Base-by-base conservation (phyloP, 1,284 basidiomycete genomes). In the Austroboletus niveus region DNA sequence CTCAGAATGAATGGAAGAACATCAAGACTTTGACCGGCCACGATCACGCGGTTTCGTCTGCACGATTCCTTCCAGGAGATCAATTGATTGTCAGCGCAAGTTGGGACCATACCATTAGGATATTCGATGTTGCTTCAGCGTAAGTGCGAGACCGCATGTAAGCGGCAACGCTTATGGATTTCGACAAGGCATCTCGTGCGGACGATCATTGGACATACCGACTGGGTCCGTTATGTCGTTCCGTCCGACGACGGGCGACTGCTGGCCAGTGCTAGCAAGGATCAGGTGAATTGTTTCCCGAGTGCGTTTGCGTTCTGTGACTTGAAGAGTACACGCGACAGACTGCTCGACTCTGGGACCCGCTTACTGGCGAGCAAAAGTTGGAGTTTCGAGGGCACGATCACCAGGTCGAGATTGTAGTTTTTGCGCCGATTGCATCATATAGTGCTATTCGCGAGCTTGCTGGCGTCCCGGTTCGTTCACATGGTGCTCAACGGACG, bases 61-160 rank as follows among this genome's bases (percentile, higher is more conserved):
- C 89, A 3, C 79, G 85, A 12, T 96, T 95, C 64, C 75, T 94
- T 63, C 91, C 91, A 0, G 87, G 88, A 20, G 93, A 93, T 65
- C 87, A 88, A 63, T 79, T 80, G 57, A 80, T 96, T 54, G 84
- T 94, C 53, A 91, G 87, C 45, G 90, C 92, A 2, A 93, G 91
- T 66, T 77, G 94, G 64, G 93, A 96, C 68, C 82, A 84, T 72
- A 90, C 90, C 3, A 91, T 96, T 55, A 78, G 87, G 60, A 75
- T 96, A 47, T 96, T 92, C 79, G 89, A 95, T 67, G 82, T 95
- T 15, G 77, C 88, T 29, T 89, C 86, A 40, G 90, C 89, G 85
- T 92, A 62, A 61, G 85, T 69, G 36, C 45, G 24, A 43, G 24
- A 42, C 20, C 39, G 20, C 40, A 41, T 41, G 35, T 53, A 17